These are phyloP conservation scores for Paspalum vaginatum DNA, from an alignment of 176 grass and related monocot species.

Conservation along the genomic window DNA sequence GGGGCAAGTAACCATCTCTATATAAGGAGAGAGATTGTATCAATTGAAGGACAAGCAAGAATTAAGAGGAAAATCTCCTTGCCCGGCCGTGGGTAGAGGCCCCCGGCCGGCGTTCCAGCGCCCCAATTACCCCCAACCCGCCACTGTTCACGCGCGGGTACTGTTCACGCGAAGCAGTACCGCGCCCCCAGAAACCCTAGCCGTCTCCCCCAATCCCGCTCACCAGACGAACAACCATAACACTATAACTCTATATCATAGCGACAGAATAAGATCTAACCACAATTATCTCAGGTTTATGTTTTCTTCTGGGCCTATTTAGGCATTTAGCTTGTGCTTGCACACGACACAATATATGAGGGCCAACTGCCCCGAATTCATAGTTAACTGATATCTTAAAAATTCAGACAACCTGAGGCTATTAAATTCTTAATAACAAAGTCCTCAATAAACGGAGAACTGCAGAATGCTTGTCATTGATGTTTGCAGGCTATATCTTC, in stretches of 20 bases:
- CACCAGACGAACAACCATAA: too few species aligned
- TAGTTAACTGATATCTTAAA: neutral
- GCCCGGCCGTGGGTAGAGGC: too few species aligned
- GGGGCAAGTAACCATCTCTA: too few species aligned
- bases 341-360: constrained; percentile 6
- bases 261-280: neutral
- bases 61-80: too few species aligned
- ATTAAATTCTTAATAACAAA: neutral
- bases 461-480: neutral
- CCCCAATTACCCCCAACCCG: too few species aligned
- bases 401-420: neutral
- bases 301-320: neutral
- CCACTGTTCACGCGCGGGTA: too few species aligned
- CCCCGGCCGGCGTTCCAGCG: too few species aligned
- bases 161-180: too few species aligned
- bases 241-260: neutral
- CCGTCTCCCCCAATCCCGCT: too few species aligned
- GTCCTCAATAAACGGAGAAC: neutral
- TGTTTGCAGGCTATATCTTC: neutral
- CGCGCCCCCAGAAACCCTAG: too few species aligned
- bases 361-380: neutral
- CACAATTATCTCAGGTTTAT: neutral
- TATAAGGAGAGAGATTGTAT: too few species aligned
- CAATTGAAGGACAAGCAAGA: too few species aligned
- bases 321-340: neutral